Evolutionary conservation across 2,329 filamentous ascomycete species (phyloP).

Genomic region (Verticillium klebahnii): DNA sequence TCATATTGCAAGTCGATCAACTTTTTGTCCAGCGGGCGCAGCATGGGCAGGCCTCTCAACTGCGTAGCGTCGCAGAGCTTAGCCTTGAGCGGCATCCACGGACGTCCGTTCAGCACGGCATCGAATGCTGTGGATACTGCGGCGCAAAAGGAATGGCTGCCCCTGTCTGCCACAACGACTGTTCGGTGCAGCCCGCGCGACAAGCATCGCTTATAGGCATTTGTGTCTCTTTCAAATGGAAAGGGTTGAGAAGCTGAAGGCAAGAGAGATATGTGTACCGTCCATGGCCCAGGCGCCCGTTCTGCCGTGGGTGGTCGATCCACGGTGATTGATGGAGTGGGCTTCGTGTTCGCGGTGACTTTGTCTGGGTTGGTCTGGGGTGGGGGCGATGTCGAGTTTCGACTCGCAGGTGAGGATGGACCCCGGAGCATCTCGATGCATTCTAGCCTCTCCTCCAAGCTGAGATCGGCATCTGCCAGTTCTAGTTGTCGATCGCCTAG

Average conservation of each 20-base stretch:
- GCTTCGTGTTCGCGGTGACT: not conserved
- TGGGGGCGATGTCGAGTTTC: not conserved
- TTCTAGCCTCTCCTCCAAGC: conserved; percentile 51
- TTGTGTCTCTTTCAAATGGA: conserved; percentile 58
- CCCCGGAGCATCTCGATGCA: conserved; percentile 32
- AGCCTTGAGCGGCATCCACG: conserved; percentile 56
- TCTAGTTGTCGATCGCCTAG: conserved; percentile 45
- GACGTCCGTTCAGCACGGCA: conserved; percentile 41
- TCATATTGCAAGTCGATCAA: conserved; percentile 41
- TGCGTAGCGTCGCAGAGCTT: conserved; percentile 51
- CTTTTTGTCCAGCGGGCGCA: conserved; percentile 44
- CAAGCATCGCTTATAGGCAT: conserved; percentile 55
- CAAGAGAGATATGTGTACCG: conserved; percentile 55
- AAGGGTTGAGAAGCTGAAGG: conserved; percentile 50
- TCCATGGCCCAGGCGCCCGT: conserved; percentile 39
- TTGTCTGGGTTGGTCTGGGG: not conserved
- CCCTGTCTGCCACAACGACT: conserved; percentile 46
- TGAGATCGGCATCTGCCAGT: conserved; percentile 43
- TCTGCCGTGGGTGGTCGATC: not conserved
- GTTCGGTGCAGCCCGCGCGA: conserved; percentile 56
- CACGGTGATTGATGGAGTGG: conserved; percentile 1
- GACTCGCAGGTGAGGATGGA: not conserved
- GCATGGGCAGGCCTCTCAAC: conserved; percentile 53
- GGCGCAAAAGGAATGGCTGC: conserved; percentile 41
- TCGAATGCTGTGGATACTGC: conserved; percentile 47